A percentile compares a stretch with the other conserved stretches of the same genome.
Evolutionary conservation across 1,139 yeast genomes (phyloP).

Genomic region (Ogataea hybrid): DNA sequence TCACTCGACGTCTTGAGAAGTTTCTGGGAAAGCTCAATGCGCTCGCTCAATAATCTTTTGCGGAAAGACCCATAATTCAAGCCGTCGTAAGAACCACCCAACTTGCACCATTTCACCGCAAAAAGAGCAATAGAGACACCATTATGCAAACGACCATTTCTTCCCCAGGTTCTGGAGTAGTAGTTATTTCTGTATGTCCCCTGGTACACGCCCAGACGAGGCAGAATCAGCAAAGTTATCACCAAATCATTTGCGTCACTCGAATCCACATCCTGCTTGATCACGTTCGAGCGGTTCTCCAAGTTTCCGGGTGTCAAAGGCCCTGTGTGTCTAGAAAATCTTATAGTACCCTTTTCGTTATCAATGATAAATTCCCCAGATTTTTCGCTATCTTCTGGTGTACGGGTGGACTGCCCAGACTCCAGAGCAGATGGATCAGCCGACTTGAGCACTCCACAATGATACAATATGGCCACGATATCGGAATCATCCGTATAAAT

Average conservation of each 20-base stretch:
- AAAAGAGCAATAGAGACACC: conserved; percentile 66
- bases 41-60: conserved; percentile 19
- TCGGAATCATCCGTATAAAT: conserved; percentile 94
- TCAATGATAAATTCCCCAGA: conserved; percentile 4
- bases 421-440: conserved; percentile 24
- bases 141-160: conserved; percentile 44
- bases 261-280: conserved; percentile 1
- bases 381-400: conserved; percentile 1
- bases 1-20: conserved; percentile 1
- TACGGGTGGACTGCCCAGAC: neutral
- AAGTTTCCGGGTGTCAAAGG: conserved; percentile 24
- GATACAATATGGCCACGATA: conserved; percentile 68
- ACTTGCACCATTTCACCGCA: conserved; percentile 48
- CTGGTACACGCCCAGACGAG: conserved; percentile 57
- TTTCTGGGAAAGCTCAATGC: conserved; percentile 14
- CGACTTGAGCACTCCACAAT: conserved; percentile 58
- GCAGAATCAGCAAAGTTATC: conserved; percentile 69
- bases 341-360: conserved; percentile 5
- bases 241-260: conserved; percentile 50
- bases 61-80: conserved; percentile 18
- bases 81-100: conserved; percentile 30
- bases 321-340: conserved; percentile 7
- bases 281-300: conserved; percentile 15
- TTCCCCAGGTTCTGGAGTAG: conserved; percentile 69
- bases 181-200: conserved; percentile 69